These are phyloP conservation scores for Incumbomyces delicatus DNA, from an alignment of 2,329 filamentous ascomycete genomes.

Conservation along the genomic window DNA sequence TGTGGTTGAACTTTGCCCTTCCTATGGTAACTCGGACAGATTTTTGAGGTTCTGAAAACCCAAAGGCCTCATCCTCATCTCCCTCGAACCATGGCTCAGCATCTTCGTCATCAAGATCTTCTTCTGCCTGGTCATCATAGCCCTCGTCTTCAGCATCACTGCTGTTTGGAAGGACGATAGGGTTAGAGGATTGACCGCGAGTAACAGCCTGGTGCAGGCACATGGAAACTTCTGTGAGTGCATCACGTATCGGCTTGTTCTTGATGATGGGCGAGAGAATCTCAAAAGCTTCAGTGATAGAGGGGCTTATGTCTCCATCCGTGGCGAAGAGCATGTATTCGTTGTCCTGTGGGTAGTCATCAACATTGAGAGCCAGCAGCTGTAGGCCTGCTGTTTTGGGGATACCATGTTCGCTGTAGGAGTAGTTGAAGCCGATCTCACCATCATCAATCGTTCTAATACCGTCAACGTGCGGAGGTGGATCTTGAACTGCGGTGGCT, in stretches of 20 bases:
- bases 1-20: neutral
- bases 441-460: constrained; percentile 60
- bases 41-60: constrained; percentile 5
- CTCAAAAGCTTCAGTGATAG: constrained; percentile 16
- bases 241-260: constrained; percentile 17
- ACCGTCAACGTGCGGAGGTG: constrained; percentile 41
- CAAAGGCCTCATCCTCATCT: constrained; percentile 24
- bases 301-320: constrained; percentile 26
- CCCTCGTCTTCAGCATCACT: constrained; percentile 20
- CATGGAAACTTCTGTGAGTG: constrained; percentile 23
- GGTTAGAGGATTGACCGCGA: constrained; percentile 3
- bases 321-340: constrained; percentile 38
- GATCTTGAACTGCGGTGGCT: constrained; percentile 27
- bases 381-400: constrained; percentile 9
- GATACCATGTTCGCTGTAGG: constrained; percentile 18
- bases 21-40: constrained; percentile 5
- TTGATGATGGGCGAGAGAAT: constrained; percentile 22
- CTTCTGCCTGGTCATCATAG: constrained; percentile 21
- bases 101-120: constrained; percentile 23
- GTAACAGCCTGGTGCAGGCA: constrained; percentile 11
- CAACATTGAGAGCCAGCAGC: constrained; percentile 38
- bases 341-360: constrained; percentile 50
- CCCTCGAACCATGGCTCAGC: constrained; percentile 27
- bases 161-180: constrained; percentile 23
- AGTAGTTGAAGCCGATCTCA: constrained; percentile 55